These are phyloP conservation scores for Xylariomycetidae sp. DNA, from an alignment of 2,329 filamentous ascomycete genomes.

Conservation along the genomic window DNA sequence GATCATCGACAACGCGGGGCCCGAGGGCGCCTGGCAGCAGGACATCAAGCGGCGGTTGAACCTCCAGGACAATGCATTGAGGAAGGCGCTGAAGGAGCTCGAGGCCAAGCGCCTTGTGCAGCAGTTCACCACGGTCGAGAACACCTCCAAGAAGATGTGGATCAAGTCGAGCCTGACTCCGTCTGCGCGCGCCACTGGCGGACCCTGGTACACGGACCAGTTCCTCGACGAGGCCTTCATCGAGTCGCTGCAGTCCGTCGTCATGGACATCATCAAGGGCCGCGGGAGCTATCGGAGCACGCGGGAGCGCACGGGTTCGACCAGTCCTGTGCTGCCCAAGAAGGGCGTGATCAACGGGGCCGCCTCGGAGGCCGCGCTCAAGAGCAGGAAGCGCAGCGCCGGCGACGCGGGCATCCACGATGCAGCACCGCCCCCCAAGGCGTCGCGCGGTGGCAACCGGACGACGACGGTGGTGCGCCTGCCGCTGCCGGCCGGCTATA, in stretches of 20 bases:
- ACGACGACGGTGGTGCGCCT: too few relatives aligned
- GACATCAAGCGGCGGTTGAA: conserved; percentile 75
- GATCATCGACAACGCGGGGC: conserved; percentile 79
- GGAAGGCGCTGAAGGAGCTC: conserved; percentile 77
- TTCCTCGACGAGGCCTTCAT: conserved; percentile 88
- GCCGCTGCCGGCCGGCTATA: conserved; percentile 62
- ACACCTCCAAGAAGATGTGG: conserved; percentile 90
- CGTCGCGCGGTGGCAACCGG: conserved; percentile 23
- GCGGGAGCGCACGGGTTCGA: conserved; percentile 26
- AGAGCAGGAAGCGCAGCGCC: conserved; percentile 48
- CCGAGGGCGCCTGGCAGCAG: conserved; percentile 87
- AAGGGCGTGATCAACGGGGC: conserved; percentile 51
- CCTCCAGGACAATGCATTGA: conserved; percentile 78
- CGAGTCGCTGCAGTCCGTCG: conserved; percentile 58
- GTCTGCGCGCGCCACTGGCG: conserved; percentile 85
- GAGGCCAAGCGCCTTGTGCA: conserved; percentile 79
- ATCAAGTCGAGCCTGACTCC: conserved; percentile 83
- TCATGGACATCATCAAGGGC: conserved; percentile 28
- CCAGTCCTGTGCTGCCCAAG: conserved; percentile 44
- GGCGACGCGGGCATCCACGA: conserved; percentile 39
- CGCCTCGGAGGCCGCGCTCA: conserved; percentile 30
- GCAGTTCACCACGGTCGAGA: conserved; percentile 86
- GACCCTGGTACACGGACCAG: conserved; percentile 90
- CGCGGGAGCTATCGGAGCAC: conserved; percentile 31
- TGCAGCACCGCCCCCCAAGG: conserved; percentile 26